Evolutionary conservation across 1,284 basidiomycete genomes (phyloP), one percentile per base, ranked within the genome.

Genomic region (Mycocalia duriaeana): DNA sequence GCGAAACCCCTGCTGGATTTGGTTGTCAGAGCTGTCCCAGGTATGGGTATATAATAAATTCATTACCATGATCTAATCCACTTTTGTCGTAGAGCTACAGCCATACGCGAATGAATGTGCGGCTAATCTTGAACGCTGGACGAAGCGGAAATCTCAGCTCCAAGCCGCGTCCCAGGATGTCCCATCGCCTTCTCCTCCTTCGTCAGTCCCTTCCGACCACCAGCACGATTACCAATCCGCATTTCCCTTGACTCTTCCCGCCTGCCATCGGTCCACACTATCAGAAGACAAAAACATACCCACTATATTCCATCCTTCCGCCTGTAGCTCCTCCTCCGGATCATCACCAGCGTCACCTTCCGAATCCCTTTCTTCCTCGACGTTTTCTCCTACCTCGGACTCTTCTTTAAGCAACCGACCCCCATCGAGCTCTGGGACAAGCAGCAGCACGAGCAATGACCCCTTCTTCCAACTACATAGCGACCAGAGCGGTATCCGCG

Each of bases 1-100:
- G 88, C 85, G 25, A 80, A 81, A 55, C 94, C 94, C 0, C 72
- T 97, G 16, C 82, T 95, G 50, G 80, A 89, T 54, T 71, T 90
- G 20, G 82, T 86, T 4, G 76, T 83, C 2, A 70, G 73, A 43
- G 85, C 81, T 8, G 73, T 95, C 44, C 89, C 91, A 41, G 81
- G 89, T 89, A 54, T 51, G 76, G 69, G 25, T n/a, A 19, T 14
- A 45, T 26, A 25, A 40, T 35, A 43, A 26, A 44, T 11, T 11
- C 18, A 26, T 34, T 42, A 42, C 47, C 38, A 28, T 25, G 20
- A 11, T 11, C 36, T 38, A 9, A 18, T 9, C 18, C 18, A 9
- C 36, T 19, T 38, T 7, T 38, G 8, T 19, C 7, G 3, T 57
- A 86, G 89, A 85, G 64, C 76, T 91, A 67, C 69, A 71, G 38